Percentiles rank a stretch among this genome's conserved stretches.
These are phyloP conservation scores for Cinnamomum micranthum DNA, from an alignment of 164 flowering plant species.

Conservation along the genomic window DNA sequence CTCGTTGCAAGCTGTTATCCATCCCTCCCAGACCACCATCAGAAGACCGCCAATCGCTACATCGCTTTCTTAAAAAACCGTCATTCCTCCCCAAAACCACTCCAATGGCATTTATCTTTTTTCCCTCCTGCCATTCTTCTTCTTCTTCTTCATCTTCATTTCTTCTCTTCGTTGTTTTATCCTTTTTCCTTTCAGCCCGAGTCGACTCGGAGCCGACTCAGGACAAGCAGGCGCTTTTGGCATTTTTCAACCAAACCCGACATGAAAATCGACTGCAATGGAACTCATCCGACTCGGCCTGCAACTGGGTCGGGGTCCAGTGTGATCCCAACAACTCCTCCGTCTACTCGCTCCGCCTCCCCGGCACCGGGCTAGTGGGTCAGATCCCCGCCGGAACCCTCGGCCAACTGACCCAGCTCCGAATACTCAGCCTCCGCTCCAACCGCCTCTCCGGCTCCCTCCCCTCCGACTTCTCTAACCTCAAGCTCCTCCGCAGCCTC, in stretches of 20 bases:
- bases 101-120: conserved; percentile 28
- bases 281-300: conserved; percentile 57
- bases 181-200: conserved; percentile 5
- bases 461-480: conserved; percentile 66
- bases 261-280: conserved; percentile 60
- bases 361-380: conserved; percentile 78
- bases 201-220: conserved; percentile 52
- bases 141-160: conserved; percentile 1
- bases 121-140: too few species aligned
- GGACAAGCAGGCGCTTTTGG: conserved; percentile 74
- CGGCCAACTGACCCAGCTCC: conserved; percentile 49
- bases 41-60: neutral
- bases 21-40: too few species aligned
- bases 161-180: conserved; percentile 3
- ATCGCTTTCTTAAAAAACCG: neutral
- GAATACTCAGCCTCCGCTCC: conserved; percentile 75
- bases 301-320: conserved; percentile 76
- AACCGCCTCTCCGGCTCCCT: conserved; percentile 64
- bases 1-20: too few species aligned
- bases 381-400: conserved; percentile 57
- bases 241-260: conserved; percentile 41
- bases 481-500: conserved; percentile 48
- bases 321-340: conserved; percentile 43
- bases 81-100: neutral
- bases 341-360: conserved; percentile 61